Base-by-base conservation (phyloP, 2,329 filamentous ascomycete genomes). In the Colletotrichum abscissum region DNA sequence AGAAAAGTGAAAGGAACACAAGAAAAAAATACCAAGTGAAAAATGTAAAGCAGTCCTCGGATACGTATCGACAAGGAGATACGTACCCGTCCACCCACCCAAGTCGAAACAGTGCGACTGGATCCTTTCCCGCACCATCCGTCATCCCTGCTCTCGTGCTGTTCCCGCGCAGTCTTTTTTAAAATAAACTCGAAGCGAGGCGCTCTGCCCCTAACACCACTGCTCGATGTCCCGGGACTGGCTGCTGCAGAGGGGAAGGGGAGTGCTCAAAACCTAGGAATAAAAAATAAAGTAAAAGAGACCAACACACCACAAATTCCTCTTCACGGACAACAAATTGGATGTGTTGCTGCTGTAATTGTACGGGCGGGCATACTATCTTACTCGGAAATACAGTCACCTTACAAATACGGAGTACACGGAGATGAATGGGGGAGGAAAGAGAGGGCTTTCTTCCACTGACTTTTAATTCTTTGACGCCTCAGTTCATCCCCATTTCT, bases 141-240 rank as follows among this genome's bases (percentile, higher is more conserved):
- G 38, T 1, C 2, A 66, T 70, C 70, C 67, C 56, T 73, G 67
- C 52, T 52, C 16, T 59, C 30, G 22, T 60, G 26, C 54, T 73
- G 56, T 56, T 70, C 55, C 55, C n/a, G 54, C 59, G 56, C 38
- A 46, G 28, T 65, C 68, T 70, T 70, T 62, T 70, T 73, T 70
- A 38, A 56, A 70, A 73, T 70, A 70, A 73, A 70, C 60, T 70
- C 62, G 60, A 65, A 70, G 70, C 67, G 55, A 70, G 66, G 55
- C 55, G 30, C 59, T 60, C 54, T n/a, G 22, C 38, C 42, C 57
- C 38, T 22, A 28, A 3, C n/a, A 28, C 19, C 46, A n/a, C 55
- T 66, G 38, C 42, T 70, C 24, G 58, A 67, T 60, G 30, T 66
- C 62, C 68, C 55, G 46, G 26, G 54, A 59, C 38, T 56, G 30